Evolutionary conservation across 192 early-diverging fungal species (phyloP).

Genomic region (Oehlia diaphana): DNA sequence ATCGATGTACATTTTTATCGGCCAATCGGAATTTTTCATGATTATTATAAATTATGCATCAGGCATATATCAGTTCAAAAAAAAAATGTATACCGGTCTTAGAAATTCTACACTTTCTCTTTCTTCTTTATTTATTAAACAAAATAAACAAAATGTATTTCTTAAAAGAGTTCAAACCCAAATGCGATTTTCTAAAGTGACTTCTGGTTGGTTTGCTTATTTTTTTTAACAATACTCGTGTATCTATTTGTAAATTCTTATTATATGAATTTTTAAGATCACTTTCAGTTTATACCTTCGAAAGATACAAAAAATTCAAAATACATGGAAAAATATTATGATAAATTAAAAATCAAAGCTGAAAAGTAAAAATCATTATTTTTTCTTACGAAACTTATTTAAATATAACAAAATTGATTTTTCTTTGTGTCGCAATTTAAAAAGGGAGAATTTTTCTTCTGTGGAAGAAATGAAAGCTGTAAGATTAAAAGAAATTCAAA

Average conservation of each 20-base stretch:
- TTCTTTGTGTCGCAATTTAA: background rate
- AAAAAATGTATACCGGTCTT: background rate
- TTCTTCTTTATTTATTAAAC: background rate
- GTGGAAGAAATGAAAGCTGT: constrained; percentile 4
- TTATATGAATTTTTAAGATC: background rate
- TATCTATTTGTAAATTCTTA: too few relatives aligned
- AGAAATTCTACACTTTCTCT: background rate
- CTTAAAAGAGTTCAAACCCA: background rate
- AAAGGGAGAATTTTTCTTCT: background rate
- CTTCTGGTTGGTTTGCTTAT: background rate
- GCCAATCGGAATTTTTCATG: too few relatives aligned
- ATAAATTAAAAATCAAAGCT: constrained; percentile 9
- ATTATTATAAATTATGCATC: too few relatives aligned
- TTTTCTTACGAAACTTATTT: background rate
- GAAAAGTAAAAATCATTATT: background rate
- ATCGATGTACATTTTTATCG: too few relatives aligned
- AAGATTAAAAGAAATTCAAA: constrained; percentile 7
- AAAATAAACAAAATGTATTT: background rate
- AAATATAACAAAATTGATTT: background rate
- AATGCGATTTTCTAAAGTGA: background rate
- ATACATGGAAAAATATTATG: background rate
- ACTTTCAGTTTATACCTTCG: background rate
- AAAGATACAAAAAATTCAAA: background rate
- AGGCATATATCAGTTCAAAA: too few relatives aligned
- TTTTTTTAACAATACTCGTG: too few relatives aligned